These are phyloP conservation scores for Yarrowia sp. DNA, from an alignment of 805 yeast genomes.

Conservation along the genomic window DNA sequence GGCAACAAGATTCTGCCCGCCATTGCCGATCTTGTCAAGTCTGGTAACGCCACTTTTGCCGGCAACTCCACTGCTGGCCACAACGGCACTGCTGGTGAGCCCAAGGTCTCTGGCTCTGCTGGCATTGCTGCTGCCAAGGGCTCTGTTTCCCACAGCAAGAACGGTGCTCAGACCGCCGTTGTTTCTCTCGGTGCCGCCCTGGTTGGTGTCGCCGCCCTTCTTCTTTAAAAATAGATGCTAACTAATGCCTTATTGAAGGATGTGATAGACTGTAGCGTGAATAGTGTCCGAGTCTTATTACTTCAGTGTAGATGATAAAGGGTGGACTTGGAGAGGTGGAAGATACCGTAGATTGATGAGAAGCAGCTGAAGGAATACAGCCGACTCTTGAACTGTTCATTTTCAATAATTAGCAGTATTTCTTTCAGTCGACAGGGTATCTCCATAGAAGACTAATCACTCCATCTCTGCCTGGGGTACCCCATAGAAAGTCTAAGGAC, in stretches of 20 bases:
- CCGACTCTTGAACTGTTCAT: too few relatives aligned
- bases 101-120: conserved; percentile 14
- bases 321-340: too few relatives aligned
- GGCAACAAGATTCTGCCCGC: conserved; percentile 29
- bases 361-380: too few relatives aligned
- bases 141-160: conserved; percentile 35
- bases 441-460: too few relatives aligned
- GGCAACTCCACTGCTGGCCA: conserved; percentile 5
- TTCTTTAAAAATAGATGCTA: conserved; percentile 38
- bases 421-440: too few relatives aligned
- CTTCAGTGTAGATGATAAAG: too few relatives aligned
- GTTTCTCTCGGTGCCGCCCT: conserved; percentile 42
- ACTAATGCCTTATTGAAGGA: not conserved
- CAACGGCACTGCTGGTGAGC: conserved; percentile 8
- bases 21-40: conserved; percentile 12
- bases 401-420: too few relatives aligned
- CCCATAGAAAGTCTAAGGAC: too few relatives aligned
- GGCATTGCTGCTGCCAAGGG: conserved; percentile 16
- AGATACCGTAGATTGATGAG: too few relatives aligned
- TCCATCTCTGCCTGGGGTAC: too few relatives aligned
- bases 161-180: conserved; percentile 41
- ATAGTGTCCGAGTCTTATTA: too few relatives aligned
- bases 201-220: conserved; percentile 41
- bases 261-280: too few relatives aligned
- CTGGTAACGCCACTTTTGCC: conserved; percentile 6